Base-by-base conservation (phyloP, 23 red algal genomes). In the Gracilaria gracilis region DNA sequence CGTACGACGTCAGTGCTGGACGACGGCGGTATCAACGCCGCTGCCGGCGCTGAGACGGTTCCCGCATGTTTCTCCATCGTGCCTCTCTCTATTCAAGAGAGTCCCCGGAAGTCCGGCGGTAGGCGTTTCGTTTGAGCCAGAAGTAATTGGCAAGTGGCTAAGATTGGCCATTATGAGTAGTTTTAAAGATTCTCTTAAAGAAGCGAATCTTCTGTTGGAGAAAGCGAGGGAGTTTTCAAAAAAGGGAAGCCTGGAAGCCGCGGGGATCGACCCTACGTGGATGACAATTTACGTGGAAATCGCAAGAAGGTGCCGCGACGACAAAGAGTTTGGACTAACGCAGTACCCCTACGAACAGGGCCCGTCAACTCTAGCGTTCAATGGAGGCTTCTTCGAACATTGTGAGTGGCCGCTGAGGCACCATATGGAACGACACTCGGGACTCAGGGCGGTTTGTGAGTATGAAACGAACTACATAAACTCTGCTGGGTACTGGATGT, bases 391-490 rank as follows among this genome's bases (percentile, higher is more conserved):
- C 62, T 73, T 73, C 24, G 33, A 11, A n/a, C 67, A 73, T 73
- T 16, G 38, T 1, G 72, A 77, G 19, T 51, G 42, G 72, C 38
- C 72, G 5, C 2, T 50, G n/a, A 8, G 39, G 1, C 16, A 42
- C 2, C 21, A 51, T 0, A 25, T 50, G 6, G 17, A 49, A 6
- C 50, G 50, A 25, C 72, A 77, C 38, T 8, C 40, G 4, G 50
- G 72, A 20, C 8, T 77, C 4, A 1, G 38, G 21, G 6, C 72
- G 6, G 72, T 77, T 25, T 1, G n/a, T 16, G 20, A 77, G 20
- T 50, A 77, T 20, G 72, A 77, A 34, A 42, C 72, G 8, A 77
- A 77, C 39, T 77, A 77, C 46, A 28, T 48, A 6, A 77, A 48
- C 42, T 40, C 72, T 2, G 4, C 72, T 0, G 72, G 72, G 0